A percentile compares a stretch with the other conserved stretches of the same genome.
Conservation (phyloP, 768 basidiomycete genomes). For the Boletus patriciae region DNA sequence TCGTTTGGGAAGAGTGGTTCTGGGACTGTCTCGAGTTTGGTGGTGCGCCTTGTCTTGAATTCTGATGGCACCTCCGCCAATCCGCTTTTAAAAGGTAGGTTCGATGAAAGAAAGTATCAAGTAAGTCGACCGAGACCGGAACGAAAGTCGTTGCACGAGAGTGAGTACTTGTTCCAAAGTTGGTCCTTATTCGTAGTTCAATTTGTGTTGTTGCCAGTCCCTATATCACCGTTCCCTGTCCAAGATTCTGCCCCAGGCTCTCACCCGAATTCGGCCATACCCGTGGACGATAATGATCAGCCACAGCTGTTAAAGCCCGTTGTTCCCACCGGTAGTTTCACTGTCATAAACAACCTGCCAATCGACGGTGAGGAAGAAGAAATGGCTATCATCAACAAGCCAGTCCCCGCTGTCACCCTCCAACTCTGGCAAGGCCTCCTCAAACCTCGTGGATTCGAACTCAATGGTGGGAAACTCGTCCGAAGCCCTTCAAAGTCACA, state of each 20-base stretch:
- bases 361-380: constrained; percentile 47
- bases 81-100: constrained; percentile 46
- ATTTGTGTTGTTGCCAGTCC: constrained; percentile 7
- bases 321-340: constrained; percentile 17
- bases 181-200: background rate
- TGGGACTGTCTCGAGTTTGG: constrained; percentile 86
- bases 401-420: constrained; percentile 60
- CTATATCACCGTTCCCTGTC: constrained; percentile 8
- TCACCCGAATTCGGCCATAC: constrained; percentile 14
- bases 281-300: constrained; percentile 13
- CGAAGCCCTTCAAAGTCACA: constrained; percentile 57
- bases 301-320: constrained; percentile 19
- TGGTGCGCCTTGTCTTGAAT: constrained; percentile 39
- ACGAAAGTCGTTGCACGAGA: constrained; percentile 38
- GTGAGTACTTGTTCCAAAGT: constrained; percentile 11
- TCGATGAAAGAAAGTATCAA: constrained; percentile 61
- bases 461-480: constrained; percentile 56
- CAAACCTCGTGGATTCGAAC: constrained; percentile 63
- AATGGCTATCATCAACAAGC: constrained; percentile 54
- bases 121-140: constrained; percentile 61
- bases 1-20: constrained; percentile 97
- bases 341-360: constrained; percentile 21
- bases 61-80: background rate
- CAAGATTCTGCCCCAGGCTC: constrained; percentile 18
- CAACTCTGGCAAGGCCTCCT: constrained; percentile 73